Percentiles rank a stretch among this genome's conserved stretches.
Evolutionary conservation across 768 basidiomycete species (phyloP).

Genomic region (Lactifluus hygrophoroides): DNA sequence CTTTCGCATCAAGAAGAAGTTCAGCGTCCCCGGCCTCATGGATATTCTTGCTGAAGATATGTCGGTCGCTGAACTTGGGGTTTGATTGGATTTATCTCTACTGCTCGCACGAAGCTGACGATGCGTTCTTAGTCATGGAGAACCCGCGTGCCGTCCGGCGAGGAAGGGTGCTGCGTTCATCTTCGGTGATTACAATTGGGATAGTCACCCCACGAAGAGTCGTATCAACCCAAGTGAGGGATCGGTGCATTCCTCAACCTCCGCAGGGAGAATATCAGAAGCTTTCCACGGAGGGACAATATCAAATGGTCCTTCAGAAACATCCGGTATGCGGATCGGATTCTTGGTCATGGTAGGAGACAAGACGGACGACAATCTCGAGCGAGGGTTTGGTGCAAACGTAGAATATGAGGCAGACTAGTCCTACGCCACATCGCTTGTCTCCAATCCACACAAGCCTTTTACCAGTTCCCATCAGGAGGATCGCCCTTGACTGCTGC

Average conservation of each 20-base stretch:
- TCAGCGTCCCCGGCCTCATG: conserved; percentile 46
- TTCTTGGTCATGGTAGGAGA: conserved; percentile 35
- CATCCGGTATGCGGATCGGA: conserved; percentile 43
- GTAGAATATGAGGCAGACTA: conserved; percentile 38
- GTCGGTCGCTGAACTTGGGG: conserved; percentile 28
- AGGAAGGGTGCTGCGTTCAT: conserved; percentile 42
- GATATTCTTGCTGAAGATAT: conserved; percentile 41
- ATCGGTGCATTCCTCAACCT: conserved; percentile 47
- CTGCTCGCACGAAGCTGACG: conserved; percentile 51
- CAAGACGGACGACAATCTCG: background rate
- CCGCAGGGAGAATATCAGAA: conserved; percentile 41
- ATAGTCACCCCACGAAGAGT: conserved; percentile 38
- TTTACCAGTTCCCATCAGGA: conserved; percentile 29
- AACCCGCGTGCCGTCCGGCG: conserved; percentile 49
- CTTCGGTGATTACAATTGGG: conserved; percentile 52
- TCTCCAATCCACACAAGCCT: conserved; percentile 41
- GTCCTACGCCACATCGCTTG: conserved; percentile 39
- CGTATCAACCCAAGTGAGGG: conserved; percentile 48
- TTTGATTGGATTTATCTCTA: conserved; percentile 56
- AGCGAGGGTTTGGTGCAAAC: conserved; percentile 38
- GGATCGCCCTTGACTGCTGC: conserved; percentile 41
- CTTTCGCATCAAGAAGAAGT: conserved; percentile 40
- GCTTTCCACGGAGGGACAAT: conserved; percentile 32
- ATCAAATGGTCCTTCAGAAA: conserved; percentile 47
- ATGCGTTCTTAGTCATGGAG: conserved; percentile 54